Evolutionary conservation across 148 eudicot species (phyloP).

Genomic region (Silene latifolia): DNA sequence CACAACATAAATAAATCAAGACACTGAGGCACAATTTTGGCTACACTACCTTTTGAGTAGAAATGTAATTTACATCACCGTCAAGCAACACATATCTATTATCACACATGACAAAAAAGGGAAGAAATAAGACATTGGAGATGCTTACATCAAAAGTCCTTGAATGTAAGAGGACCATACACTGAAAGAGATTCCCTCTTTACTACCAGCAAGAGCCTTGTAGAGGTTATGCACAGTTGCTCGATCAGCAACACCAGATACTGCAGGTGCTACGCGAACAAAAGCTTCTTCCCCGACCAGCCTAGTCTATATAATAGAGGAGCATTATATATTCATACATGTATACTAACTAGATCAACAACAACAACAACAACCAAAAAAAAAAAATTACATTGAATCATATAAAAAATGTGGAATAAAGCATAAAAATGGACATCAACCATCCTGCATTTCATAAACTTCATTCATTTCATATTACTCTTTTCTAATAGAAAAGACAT

Average conservation of each 20-base stretch:
- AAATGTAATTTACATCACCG: not conserved
- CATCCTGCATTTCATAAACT: not conserved
- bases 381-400: not conserved
- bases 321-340: constrained; percentile 4
- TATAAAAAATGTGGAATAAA: not conserved
- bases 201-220: constrained; percentile 78
- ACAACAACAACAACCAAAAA: no score
- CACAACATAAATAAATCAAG: not conserved
- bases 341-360: not conserved
- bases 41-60: not conserved
- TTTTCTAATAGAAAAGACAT: not conserved
- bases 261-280: constrained; percentile 81
- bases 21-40: not conserved
- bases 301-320: constrained; percentile 46
- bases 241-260: constrained; percentile 86
- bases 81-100: not conserved
- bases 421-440: not conserved
- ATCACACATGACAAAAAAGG: not conserved
- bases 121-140: constrained; percentile 8
- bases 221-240: constrained; percentile 81
- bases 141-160: constrained; percentile 76
- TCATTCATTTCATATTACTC: not conserved
- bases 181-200: constrained; percentile 60
- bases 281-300: constrained; percentile 76
- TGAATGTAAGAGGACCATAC: constrained; percentile 68